Percentiles rank a stretch among this genome's conserved stretches.
Evolutionary conservation across 176 grass and related monocot species (phyloP).

Genomic region (Rhipidocladum racemiflorum): DNA sequence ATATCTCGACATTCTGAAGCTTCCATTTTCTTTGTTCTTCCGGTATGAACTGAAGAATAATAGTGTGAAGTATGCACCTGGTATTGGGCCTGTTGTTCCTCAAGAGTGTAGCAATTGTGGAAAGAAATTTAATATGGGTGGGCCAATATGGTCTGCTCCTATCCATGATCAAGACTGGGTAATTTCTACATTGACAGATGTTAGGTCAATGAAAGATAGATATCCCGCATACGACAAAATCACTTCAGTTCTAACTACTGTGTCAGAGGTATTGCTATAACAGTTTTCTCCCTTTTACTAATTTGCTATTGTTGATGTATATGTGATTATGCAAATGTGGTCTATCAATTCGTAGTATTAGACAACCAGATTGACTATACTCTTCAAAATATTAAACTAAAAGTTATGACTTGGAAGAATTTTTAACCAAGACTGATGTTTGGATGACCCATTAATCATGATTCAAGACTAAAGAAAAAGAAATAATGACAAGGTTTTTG

Average conservation of each 20-base stretch:
- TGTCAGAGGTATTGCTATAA: constrained; percentile 64
- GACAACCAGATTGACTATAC: background rate
- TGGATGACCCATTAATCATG: constrained; percentile 9
- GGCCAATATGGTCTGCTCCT: constrained; percentile 93
- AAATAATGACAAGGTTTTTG: constrained; percentile 6
- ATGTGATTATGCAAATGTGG: background rate
- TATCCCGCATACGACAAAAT: constrained; percentile 91
- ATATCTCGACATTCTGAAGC: background rate
- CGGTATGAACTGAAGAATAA: constrained; percentile 54
- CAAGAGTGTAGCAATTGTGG: constrained; percentile 85
- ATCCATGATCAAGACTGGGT: constrained; percentile 98
- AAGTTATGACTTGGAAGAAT: background rate
- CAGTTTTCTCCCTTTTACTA: constrained; percentile 7
- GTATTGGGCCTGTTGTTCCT: constrained; percentile 83
- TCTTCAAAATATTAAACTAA: background rate
- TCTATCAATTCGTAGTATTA: background rate
- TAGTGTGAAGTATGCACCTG: constrained; percentile 75
- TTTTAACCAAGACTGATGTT: background rate
- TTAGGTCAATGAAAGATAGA: constrained; percentile 65
- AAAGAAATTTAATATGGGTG: constrained; percentile 92
- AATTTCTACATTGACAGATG: constrained; percentile 64
- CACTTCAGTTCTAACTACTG: constrained; percentile 67
- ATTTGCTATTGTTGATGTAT: constrained; percentile 10
- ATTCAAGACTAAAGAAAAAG: background rate
- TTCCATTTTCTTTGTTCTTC: constrained; percentile 38